phyloP scores from a whole-genome alignment of 257 asterid species.

The Gentiana macrophylla region DNA sequence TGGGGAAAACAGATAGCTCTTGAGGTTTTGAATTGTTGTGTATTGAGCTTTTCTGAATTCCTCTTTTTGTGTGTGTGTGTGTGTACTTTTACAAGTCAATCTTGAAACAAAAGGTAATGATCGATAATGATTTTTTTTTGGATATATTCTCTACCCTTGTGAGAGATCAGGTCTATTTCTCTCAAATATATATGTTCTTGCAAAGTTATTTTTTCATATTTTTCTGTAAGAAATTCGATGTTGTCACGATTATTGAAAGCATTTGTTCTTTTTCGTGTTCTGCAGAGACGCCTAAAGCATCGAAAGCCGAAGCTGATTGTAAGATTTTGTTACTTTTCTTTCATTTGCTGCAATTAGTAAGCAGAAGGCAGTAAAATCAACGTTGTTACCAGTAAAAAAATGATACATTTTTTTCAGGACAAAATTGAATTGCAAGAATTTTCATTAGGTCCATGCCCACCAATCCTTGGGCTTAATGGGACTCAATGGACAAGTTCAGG shows the following conservation, averaged over 20 bases:
- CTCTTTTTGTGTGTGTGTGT: no score
- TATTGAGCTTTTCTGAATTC: no score
- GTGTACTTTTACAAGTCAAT: no score
- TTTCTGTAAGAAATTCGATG: no score
- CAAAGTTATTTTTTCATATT: no score
- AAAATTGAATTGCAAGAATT: constrained; percentile 77
- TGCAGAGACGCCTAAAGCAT: constrained; percentile 93
- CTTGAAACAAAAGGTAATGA: no score
- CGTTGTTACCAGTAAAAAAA: constrained; percentile 5
- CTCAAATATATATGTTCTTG: no score
- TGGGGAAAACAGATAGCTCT: no score
- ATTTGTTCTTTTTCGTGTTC: constrained; percentile 7
- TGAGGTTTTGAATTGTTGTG: no score
- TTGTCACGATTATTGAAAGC: not conserved
- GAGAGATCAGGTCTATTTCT: no score
- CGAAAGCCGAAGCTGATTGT: constrained; percentile 74
- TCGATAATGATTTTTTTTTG: no score
- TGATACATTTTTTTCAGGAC: constrained; percentile 40
- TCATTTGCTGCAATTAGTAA: constrained; percentile 9
- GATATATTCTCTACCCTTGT: no score
- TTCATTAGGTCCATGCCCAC: constrained; percentile 87
- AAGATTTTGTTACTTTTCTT: constrained; percentile 26
- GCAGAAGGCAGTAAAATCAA: not conserved
- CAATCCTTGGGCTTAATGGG: constrained; percentile 76
- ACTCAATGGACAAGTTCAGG: constrained; percentile 78